Evolutionary conservation across 768 basidiomycete genomes (phyloP), one percentile per base, ranked within the genome.

Genomic region (Clathrus columnatus): DNA sequence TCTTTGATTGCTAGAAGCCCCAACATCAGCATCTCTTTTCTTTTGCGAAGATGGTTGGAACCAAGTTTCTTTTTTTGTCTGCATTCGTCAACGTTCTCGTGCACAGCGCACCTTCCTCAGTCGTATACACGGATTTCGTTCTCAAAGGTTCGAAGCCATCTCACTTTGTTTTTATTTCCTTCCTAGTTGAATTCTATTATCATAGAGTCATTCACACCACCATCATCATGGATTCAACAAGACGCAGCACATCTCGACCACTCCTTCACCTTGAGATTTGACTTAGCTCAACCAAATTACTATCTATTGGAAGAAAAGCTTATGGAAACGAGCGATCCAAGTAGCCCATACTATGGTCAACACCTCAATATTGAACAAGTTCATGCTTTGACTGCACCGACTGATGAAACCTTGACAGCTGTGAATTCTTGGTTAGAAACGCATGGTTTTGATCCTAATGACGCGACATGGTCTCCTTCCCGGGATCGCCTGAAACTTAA

Each of bases 301-400:
- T 63, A 75, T 32, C 68, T 65, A 4, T 62, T 80, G 48, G 76
- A 77, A 59, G 69, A 70, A 5, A 64, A 73, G 46, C 66, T 84
- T 26, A 77, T 78, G 69, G 74, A 79, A 63, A 75, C 78, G 54
- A 81, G 81, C 64, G 78, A 82, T 57, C 83, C 82, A 5, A 62
- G 60, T n/a, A 76, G 81, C 59, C 53, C 67, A n/a, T 74, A 74
- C 72, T 78, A 72, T 52, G 80, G 81, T 14, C 69, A 77, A 58
- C 82, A 85, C 56, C 67, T 88, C 36, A 75, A 82, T 53, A 84
- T 83, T 65, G 79, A 77, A 52, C 78, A 87, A 59, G 81, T 83
- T 2, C 82, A 86, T 45, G 72, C 62, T 1, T 69, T 86, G 45
- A 75, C 85, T 50, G 73, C 80, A 18, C 87, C 86, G 2, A 73